Evolutionary conservation across 306 rosid species (phyloP), one percentile per base, ranked within the genome.

Genomic region (Pyrus communis): DNA sequence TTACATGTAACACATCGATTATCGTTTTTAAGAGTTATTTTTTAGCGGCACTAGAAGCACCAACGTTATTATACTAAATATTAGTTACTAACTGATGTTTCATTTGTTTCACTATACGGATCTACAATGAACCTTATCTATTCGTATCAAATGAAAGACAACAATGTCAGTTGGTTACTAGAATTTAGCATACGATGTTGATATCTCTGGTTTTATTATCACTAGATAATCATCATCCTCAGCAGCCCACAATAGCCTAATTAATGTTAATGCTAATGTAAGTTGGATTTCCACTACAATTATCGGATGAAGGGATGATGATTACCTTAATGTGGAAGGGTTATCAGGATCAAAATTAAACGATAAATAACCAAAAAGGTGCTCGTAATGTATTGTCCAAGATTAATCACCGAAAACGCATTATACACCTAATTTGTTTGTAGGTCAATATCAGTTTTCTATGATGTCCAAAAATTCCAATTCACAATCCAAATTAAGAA

Each of bases 241-340:
- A 49, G 67, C 76, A n/a, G 51, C 70, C 69, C 22, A 35, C 51
- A 33, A 4, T 51, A 17, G 46, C 33, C 40, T 67, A 49, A 75
- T 58, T 10, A n/a, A 58, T 57, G 61, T 19, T 9, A 63, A 30
- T 25, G 33, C 19, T 9, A 59, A 61, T 58, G 27, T 49, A 9
- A 77, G 84, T 82, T 89, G 61, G 58, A 80, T 69, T 76, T 75
- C 90, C 88, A 76, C 87, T 79, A 64, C 11, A 31, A 8, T 59
- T 30, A 14, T 42, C 40, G 74, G 82, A 57, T 23, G 64, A 74
- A 74, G 59, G 70, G 15, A 9, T 66, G 68, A 17, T 63, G 68
- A 23, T 25, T 25, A 13, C 3, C 2, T 1, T 51, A 25, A 25
- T 60, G 69, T 31, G 69, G 69, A 64, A 31, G 67, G 30, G 38